Percentiles rank a stretch among this genome's conserved stretches.
These are phyloP conservation scores for Rhodamnia rubescens DNA, from an alignment of 345 rosid species.

Conservation along the genomic window DNA sequence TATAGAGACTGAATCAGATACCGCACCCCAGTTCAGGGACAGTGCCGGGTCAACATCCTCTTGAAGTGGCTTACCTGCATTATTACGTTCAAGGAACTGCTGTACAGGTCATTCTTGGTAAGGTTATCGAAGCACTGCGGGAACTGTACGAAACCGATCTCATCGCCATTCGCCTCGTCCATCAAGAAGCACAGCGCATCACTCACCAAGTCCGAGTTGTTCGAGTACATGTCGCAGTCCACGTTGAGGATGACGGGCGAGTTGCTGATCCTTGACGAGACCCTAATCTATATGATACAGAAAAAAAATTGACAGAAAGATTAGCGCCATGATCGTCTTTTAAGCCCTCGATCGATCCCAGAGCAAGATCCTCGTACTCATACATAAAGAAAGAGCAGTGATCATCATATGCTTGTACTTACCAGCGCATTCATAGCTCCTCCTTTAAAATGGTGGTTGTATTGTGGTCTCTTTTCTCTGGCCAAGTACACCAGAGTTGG, in stretches of 20 bases:
- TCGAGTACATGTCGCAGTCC: conserved; percentile 51
- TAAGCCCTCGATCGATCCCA: background rate
- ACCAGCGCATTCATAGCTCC: conserved; percentile 48
- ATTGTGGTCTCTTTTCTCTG: conserved; percentile 31
- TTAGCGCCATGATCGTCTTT: background rate
- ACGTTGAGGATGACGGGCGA: conserved; percentile 20
- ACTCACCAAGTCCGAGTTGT: conserved; percentile 16
- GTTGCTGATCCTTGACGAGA: conserved; percentile 36
- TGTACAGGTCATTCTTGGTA: conserved; percentile 23
- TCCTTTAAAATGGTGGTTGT: conserved; percentile 34
- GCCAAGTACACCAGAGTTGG: conserved; percentile 36
- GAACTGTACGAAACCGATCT: conserved; percentile 27
- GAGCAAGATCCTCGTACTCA: background rate
- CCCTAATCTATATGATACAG: conserved; percentile 24
- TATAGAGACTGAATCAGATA: background rate
- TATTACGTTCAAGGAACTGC: background rate
- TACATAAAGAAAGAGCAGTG: background rate
- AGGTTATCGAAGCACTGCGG: conserved; percentile 21
- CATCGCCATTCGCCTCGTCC: conserved; percentile 28
- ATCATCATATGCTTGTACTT: background rate
- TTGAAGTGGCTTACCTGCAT: conserved; percentile 6
- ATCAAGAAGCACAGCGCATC: conserved; percentile 40
- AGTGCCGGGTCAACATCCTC: background rate
- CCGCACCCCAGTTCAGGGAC: background rate
- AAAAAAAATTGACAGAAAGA: background rate